Evolutionary conservation across 1,284 basidiomycete species (phyloP), one percentile per base, ranked within the genome.

Genomic region (Trametes hirsuta): DNA sequence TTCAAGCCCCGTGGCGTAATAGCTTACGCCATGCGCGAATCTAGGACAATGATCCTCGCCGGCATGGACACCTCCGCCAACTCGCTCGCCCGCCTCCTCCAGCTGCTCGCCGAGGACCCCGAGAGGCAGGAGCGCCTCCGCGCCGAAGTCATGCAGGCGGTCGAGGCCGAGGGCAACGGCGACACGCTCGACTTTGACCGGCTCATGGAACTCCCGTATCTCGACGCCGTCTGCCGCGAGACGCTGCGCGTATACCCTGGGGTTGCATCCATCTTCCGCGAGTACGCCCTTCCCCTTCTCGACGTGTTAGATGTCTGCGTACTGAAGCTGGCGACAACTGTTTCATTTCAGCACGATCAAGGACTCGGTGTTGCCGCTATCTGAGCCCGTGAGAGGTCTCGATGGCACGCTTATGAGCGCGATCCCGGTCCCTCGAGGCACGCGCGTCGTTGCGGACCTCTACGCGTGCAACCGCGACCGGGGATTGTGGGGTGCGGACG

Each of bases 401-500:
- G 59, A 67, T 46, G 81, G 79, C 0, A 59, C 74, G 47, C 59
- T 67, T 0, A 70, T 80, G 3, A 68, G 75, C 39, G 72, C 73
- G 30, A 68, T 87, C 25, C 55, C 74, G 0, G 68, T 81, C 6
- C 63, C 70, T 24, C 80, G 81, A 62, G 83, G 81, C 6, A 80
- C 84, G 53, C 66, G 69, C 0, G 60, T 86, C 0, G 59, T 79
- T n/a, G 73, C 84, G 24, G 81, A 84, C 1, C 79, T 85, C 15
- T 59, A 76, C 4, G 69, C 74, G 1, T 65, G 84, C 48, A 85
- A 87, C 65, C 67, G 75, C 8, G 69, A 74, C 40, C 77, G 75
- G 58, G 69, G 73, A 3, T 69, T 85, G 4, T 87, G 85, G 84
- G 85, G 85, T 4, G 75, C 79, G 35, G 84, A 86, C 67, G 78